These are phyloP conservation scores for Calonectria fujianensis DNA, from an alignment of 2,329 filamentous ascomycete species.

Conservation along the genomic window DNA sequence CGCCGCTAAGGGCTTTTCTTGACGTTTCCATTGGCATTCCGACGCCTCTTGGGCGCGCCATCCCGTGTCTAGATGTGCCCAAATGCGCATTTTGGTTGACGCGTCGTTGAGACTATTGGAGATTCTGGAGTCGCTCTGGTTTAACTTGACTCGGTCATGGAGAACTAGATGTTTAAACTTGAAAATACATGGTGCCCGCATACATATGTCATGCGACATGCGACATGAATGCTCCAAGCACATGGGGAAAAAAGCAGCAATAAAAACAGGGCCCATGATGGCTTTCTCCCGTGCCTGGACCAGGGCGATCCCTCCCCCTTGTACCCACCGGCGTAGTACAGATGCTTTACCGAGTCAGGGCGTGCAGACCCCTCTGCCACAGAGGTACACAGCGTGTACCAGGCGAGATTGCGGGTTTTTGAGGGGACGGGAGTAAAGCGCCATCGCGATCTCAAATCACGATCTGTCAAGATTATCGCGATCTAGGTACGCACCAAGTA, in stretches of 20 bases:
- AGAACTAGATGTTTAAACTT: conserved; percentile 1
- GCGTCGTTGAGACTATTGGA: conserved; percentile 16
- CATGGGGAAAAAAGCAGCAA: conserved; percentile 18
- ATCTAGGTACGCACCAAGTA: neutral
- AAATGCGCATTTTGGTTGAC: conserved; percentile 27
- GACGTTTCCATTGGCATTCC: conserved; percentile 47
- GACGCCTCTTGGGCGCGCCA: conserved; percentile 38
- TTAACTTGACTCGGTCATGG: conserved; percentile 22
- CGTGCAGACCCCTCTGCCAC: neutral
- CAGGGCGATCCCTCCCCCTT: conserved; percentile 31
- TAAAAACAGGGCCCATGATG: conserved; percentile 19
- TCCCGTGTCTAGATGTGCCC: conserved; percentile 23
- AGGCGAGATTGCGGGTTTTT: conserved; percentile 1
- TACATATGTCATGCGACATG: conserved; percentile 8
- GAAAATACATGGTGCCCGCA: neutral
- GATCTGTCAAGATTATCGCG: conserved; percentile 26
- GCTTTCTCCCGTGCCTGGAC: conserved; percentile 27
- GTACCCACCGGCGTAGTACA: conserved; percentile 30
- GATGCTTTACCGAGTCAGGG: conserved; percentile 7
- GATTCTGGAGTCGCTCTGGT: neutral
- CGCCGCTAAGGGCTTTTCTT: conserved; percentile 51
- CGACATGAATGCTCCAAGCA: neutral
- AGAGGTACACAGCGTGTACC: conserved; percentile 30
- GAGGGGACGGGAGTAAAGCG: conserved; percentile 30
- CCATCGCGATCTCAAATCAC: conserved; percentile 37